phyloP scores from a whole-genome alignment of 2,329 filamentous ascomycete species.

The Monilinia polystroma region DNA sequence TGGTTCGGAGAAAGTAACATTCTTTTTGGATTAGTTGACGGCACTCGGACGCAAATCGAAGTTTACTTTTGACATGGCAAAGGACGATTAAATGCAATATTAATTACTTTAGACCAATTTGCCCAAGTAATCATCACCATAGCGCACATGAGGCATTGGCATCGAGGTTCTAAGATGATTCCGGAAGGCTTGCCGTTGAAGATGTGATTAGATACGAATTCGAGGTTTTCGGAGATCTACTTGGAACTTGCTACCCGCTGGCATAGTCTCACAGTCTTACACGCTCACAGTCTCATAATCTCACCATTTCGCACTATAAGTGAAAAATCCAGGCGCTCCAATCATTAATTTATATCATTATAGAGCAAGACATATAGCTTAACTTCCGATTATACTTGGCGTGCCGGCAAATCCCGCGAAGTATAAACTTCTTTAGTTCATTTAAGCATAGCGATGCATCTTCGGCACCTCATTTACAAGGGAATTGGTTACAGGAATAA shows the following conservation, averaged over 20 bases:
- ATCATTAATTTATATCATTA: not conserved
- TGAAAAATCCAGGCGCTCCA: constrained; percentile 13
- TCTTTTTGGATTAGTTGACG: constrained; percentile 8
- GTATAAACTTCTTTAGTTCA: not conserved
- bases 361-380: not conserved
- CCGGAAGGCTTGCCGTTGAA: constrained; percentile 17
- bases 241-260: constrained; percentile 13
- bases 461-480: not conserved
- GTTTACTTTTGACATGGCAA: not conserved
- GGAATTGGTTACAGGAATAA: constrained; percentile 8
- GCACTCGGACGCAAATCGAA: not conserved
- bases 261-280: not conserved
- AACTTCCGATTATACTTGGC: constrained; percentile 10
- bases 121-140: constrained; percentile 3
- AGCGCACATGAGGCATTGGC: not conserved
- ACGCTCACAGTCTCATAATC: not conserved
- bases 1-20: not conserved
- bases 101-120: not conserved
- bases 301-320: not conserved
- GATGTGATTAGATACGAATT: constrained; percentile 1
- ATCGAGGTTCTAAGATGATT: constrained; percentile 7
- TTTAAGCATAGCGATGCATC: constrained; percentile 4
- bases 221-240: constrained; percentile 10
- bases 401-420: not conserved
- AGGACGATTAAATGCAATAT: not conserved